Base-by-base conservation (phyloP, 805 yeast genomes). In the Ogataea methylovora region DNA sequence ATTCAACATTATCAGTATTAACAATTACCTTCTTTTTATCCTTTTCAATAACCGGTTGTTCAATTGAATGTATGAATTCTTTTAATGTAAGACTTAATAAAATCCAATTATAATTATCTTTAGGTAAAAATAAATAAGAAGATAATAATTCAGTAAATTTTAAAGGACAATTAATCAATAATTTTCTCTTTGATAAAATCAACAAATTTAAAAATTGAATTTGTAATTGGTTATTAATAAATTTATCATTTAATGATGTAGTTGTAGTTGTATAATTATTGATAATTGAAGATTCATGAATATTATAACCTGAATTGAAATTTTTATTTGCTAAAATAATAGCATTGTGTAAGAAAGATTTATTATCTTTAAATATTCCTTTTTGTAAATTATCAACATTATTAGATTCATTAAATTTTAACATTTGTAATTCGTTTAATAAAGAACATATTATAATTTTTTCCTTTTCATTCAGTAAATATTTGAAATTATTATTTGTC, bases 261-360 rank as follows among this genome's bases (percentile, higher is more conserved):
- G 16, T 30, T 18, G 13, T 18, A 25, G 23, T 23, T 29, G 25
- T 39, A 29, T 35, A n/a, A 18, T 21, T 35, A 29, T 26, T 20
- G 22, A 20, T 20, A 20, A 20, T 9, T 7, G 22, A 6, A 20
- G 8, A 7, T 20, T 30, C 26, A 39, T 24, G 37, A 32, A 33
- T 35, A 35, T 32, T 37, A 32, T 32, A 27, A 35, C 28, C 29
- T 27, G 35, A 44, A 32, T 53, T 56, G 34, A 56, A 51, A 16
- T 63, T 61, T 44, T 69, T 71, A 43, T 72, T 73, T 8, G 71
- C 63, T 43, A 73, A 58, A 12, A 74, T 73, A 14, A 73, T 67
- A 1, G 76, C 62, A 46, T 73, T 72, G 41, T 75, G 80, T 8
- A 74, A 48, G 19, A 60, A 57, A 39, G 65, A 61, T 32, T 62